Percentiles rank a stretch among this genome's conserved stretches.
Conservation (phyloP, 805 yeast species). For the Ogataea dorogensis region DNA sequence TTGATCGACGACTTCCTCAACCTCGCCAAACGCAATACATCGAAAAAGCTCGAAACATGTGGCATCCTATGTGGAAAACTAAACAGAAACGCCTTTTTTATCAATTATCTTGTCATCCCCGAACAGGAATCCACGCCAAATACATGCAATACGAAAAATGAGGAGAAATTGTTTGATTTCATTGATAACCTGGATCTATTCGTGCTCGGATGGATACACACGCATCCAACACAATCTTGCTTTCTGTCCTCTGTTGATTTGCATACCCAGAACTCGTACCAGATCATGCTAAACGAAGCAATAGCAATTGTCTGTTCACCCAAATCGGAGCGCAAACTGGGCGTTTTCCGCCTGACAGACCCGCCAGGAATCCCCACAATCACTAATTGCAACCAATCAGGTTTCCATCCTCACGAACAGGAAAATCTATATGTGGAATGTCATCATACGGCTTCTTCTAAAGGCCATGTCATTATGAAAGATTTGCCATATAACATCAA, state of each 20-base stretch:
- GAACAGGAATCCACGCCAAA: conserved; percentile 61
- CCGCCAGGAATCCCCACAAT: conserved; percentile 61
- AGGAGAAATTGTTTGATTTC: conserved; percentile 54
- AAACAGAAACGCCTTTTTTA: conserved; percentile 59
- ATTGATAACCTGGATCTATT: conserved; percentile 56
- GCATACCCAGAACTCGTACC: conserved; percentile 68
- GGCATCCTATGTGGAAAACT: conserved; percentile 65
- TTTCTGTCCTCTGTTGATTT: conserved; percentile 64
- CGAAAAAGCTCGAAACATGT: conserved; percentile 55
- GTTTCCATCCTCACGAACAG: conserved; percentile 65
- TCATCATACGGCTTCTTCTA: conserved; percentile 27
- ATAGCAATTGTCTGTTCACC: conserved; percentile 70
- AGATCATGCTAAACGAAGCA: conserved; percentile 67
- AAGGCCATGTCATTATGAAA: conserved; percentile 51
- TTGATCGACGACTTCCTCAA: conserved; percentile 44
- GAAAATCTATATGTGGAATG: conserved; percentile 48
- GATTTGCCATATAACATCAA: conserved; percentile 47
- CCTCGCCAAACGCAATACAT: conserved; percentile 50
- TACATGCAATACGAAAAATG: conserved; percentile 61
- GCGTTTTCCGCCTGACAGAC: conserved; percentile 60
- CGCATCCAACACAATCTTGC: conserved; percentile 74
- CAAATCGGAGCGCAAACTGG: conserved; percentile 43
- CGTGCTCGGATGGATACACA: conserved; percentile 73
- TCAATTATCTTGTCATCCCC: conserved; percentile 61
- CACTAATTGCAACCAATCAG: conserved; percentile 46